Conservation (phyloP, 2,329 filamentous ascomycete genomes). For the Clarireedia homoeocarpa region DNA sequence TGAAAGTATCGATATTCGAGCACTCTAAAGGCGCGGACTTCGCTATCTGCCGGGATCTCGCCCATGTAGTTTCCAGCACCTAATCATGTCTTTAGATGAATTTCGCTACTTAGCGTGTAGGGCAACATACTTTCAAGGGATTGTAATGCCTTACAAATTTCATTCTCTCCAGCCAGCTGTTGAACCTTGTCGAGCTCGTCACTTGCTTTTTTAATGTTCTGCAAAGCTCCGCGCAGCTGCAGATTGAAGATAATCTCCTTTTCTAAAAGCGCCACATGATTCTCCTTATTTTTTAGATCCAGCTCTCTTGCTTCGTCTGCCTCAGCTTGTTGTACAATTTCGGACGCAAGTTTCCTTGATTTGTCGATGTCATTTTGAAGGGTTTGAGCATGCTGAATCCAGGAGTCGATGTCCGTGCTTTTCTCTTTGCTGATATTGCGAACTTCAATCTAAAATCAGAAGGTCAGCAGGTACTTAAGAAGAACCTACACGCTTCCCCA, state of each 20-base stretch:
- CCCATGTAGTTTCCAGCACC: conserved; percentile 52
- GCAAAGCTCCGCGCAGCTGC: conserved; percentile 45
- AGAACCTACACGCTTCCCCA: not conserved
- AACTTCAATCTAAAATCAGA: conserved; percentile 45
- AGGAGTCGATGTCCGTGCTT: conserved; percentile 72
- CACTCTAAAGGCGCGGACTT: conserved; percentile 55
- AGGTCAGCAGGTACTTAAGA: conserved; percentile 5
- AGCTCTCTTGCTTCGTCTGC: conserved; percentile 42
- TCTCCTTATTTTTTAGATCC: conserved; percentile 36
- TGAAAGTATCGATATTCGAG: conserved; percentile 58
- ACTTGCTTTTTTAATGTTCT: conserved; percentile 48
- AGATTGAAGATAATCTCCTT: conserved; percentile 52
- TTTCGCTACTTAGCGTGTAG: conserved; percentile 21
- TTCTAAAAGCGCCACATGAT: conserved; percentile 48
- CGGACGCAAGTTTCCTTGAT: conserved; percentile 69
- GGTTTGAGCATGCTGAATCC: conserved; percentile 77
- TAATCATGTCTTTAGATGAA: conserved; percentile 25
- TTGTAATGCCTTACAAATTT: conserved; percentile 48
- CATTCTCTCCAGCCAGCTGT: conserved; percentile 43
- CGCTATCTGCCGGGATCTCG: conserved; percentile 50
- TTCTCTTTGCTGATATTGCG: conserved; percentile 68
- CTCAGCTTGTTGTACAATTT: conserved; percentile 73
- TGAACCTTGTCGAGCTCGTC: conserved; percentile 56
- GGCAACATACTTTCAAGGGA: conserved; percentile 43
- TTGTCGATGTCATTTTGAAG: conserved; percentile 79